Base-by-base conservation (phyloP, 441 rosid genomes). In the Theobroma grandiflorum region DNA sequence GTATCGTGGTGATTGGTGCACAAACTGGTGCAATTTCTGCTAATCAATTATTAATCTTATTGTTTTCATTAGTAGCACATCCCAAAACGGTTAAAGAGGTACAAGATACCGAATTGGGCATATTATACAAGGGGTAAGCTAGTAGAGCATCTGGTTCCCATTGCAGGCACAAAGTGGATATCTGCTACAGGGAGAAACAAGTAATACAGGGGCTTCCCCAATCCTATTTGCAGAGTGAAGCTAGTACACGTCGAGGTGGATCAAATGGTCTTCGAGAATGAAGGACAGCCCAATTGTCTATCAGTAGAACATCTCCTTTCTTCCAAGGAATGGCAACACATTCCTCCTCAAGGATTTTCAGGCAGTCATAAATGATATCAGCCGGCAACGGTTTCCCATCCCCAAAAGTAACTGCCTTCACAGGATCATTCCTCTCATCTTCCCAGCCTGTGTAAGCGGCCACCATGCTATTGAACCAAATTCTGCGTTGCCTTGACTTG, bases 391-490 rank as follows among this genome's bases (percentile, higher is more conserved):
- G 89, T 59, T 81, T 74, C 2, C 98, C 97, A 38, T 94, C 90
- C 12, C 98, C 98, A 16, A 92, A 93, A 2, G 90, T 92, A 59
- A 94, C 96, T 0, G 98, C 96, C 81, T 93, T 96, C 66, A 42
- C 79, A 16, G 97, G 97, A 86, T 94, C 95, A 14, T 94, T 96
- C 68, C 95, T 82, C 11, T 66, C 85, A 70, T 93, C 97, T 81
- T 92, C 84, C 99, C 99, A 94, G 4, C 99, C 98, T 2, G 91
- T 93, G 77, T 92, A 96, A 8, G 97, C 98, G 37, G 90, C 95
- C 67, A 93, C 99, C 98, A 93, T 91, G 84, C 98, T 93, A 47
- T 96, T 96, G 85, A 94, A 96, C 98, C 99, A 96, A 14, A 89
- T 88, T 85, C 94, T 94, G 2, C 95, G 93, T 68, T 88, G 84